Base-by-base conservation (phyloP, 305 asterid genomes). In the Nicotiana rustica region DNA sequence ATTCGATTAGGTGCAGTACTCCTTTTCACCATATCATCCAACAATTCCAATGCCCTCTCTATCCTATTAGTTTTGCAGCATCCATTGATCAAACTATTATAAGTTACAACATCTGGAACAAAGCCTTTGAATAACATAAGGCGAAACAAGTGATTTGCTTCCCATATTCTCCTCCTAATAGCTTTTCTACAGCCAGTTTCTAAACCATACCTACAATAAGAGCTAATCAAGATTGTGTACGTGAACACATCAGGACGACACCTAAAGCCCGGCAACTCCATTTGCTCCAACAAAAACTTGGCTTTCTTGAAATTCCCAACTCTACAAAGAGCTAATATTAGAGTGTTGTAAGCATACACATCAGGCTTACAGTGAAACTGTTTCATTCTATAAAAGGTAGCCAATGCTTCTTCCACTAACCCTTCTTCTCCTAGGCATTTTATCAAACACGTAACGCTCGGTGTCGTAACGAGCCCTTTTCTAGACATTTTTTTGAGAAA, bases 51-150 rank as follows among this genome's bases (percentile, higher is more conserved):
- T 13, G 98, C 98, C 86, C 98, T 87, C 77, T 84, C 99, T 6
- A 95, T 91, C 89, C 97, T 88, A 73, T 87, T 86, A 15, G 97
- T 94, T 88, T 95, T 95, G 80, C 98, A 95, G 78, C 99, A 95
- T 4, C 97, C 97, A 84, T 94, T 92, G 69, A 95, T 95, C 92
- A 94, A 86, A 81, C 94, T 89, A 19, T 95, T 95, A 71, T 95
- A 95, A 14, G 98, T 92, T 82, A 95, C 99, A 5, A 94, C 94
- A 83, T 95, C 98, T 10, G 98, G 98, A 17, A 75, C 86, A 87
- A 89, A 94, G 0, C 99, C 98, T 83, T 92, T 92, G 65, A 92
- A 95, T 64, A 93, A 59, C 99, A 95, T 94, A 73, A 92, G 57
- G 71, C 98, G 85, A 75, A 95, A 95, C 84, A 92, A 84, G 83